Evolutionary conservation across 805 yeast species (phyloP), one percentile per base, ranked within the genome.

Genomic region (Saturnispora hagleri): DNA sequence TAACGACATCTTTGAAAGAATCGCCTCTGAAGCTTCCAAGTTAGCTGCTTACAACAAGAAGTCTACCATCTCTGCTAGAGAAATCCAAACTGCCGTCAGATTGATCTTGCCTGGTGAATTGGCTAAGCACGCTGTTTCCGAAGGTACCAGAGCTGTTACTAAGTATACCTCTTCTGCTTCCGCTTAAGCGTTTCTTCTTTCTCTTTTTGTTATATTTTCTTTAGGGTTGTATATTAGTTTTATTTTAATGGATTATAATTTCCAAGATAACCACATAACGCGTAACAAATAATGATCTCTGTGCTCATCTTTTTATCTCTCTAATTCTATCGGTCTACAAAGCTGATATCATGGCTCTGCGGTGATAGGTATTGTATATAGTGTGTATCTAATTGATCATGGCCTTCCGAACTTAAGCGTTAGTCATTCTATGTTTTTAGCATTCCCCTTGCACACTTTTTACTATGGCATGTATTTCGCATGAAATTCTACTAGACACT

Each of bases 11-110:
- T 91, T 90, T 70, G 97, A 90, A 80, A 90, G 98, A 81, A 86
- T 91, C 66, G 97, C 97, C 65, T 75, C 91, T 66, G 97, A 90
- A 79, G 97, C 97, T 66, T 90, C 97, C 62, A 91, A 90, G 78
- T 84, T 91, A 67, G 97, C 97, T 75, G 96, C 96, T 69, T 90
- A 90, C 86, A 90, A 90, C 87, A 89, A 89, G 81, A 90, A 89
- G 78, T 88, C 96, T 55, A 90, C 98, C 64, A 90, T 91, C 69
- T 89, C 97, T 62, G 95, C 97, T 57, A 89, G 97, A 80, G 97
- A 90, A 79, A 90, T 90, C 67, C 97, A 90, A 80, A 90, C 97
- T 64, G 97, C 98, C 63, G 97, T 90, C 62, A 88, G 97, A 82
- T 84, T 90, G 69, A 89, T 90, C 75, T 84, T 90, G 66, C 98